Evolutionary conservation across 306 rosid species (phyloP), one percentile per base, ranked within the genome.

Genomic region (Myrica gale): DNA sequence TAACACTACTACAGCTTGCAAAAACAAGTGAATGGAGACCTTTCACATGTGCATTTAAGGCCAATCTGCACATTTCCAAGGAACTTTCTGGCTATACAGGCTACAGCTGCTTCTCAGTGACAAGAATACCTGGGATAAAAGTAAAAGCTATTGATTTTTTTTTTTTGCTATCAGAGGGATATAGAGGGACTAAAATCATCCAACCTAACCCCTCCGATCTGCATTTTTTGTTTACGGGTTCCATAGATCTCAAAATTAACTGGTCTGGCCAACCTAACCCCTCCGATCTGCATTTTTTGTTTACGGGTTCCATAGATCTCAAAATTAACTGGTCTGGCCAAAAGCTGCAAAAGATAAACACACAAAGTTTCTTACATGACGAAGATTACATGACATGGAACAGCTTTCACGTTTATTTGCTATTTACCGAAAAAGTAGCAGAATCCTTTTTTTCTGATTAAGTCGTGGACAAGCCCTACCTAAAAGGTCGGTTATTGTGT

Each of bases 21-120:
- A 37, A 52, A 66, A 66, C 56, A 15, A 70, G 48, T 55, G 67
- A 71, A 1, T 23, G 55, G 75, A 51, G 71, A 69, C 61, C 56
- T 54, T 53, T 55, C 71, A 70, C 43, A 54, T 68, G 79, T 54
- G 73, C 73, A 76, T 79, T 79, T 73, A 79, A 69, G 80, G 44
- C 71, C 63, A 54, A 76, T 62, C 52, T 75, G 44, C 57, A 37
- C 21, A 71, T 26, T 48, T 79, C 55, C 69, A 48, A 32, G 20
- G 70, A 71, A 74, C 61, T 23, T 56, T 72, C 47, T 54, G 46
- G 69, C 46, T 39, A 37, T 63, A 6, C n/a, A n/a, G n/a, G n/a
- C n/a, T n/a, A n/a, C 11, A 37, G 47, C 47, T 32, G 15, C 44
- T 63, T 46, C 15, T 2, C 15, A 6, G 8, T 43, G 26, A 9